Evolutionary conservation across 192 early-diverging fungal species (phyloP).

Genomic region (Lobosporangium transversale): DNA sequence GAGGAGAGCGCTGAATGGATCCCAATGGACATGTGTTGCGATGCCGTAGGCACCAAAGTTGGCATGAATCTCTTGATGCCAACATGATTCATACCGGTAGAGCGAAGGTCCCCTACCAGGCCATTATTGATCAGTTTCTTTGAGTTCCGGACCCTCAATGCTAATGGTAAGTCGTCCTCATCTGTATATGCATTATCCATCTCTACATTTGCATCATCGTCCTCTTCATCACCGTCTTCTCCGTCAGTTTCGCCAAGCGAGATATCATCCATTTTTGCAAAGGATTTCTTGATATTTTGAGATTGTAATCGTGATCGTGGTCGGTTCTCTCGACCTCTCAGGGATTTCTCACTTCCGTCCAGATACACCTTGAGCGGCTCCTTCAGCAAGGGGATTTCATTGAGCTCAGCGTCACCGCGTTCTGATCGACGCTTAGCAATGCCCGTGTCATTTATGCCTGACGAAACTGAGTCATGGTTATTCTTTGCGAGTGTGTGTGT

Average conservation of each 20-base stretch:
- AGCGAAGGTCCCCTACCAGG: too few species aligned
- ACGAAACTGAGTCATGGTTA: too few species aligned
- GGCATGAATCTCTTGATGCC: not conserved
- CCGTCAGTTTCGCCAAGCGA: not conserved
- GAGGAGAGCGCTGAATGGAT: not conserved
- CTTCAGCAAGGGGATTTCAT: constrained; percentile 5
- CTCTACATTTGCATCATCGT: too few species aligned
- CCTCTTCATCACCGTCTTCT: constrained; percentile 1
- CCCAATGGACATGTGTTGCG: not conserved
- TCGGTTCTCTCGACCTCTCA: too few species aligned
- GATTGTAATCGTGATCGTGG: too few species aligned
- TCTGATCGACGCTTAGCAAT: not conserved
- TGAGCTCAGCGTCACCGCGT: not conserved
- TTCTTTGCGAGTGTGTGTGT: too few species aligned
- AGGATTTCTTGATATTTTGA: not conserved
- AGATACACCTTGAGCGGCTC: not conserved
- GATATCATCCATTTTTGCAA: too few species aligned
- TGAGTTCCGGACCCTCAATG: not conserved
- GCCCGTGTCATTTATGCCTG: too few species aligned
- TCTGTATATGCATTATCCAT: too few species aligned
- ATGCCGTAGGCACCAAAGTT: not conserved
- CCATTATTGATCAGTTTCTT: not conserved
- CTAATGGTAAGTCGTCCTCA: constrained; percentile 5
- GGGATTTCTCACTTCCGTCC: too few species aligned
- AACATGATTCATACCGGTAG: too few species aligned